Percentiles rank a stretch among this genome's conserved stretches.
phyloP scores from a whole-genome alignment of 208 protist species.

The Leishmania major region DNA sequence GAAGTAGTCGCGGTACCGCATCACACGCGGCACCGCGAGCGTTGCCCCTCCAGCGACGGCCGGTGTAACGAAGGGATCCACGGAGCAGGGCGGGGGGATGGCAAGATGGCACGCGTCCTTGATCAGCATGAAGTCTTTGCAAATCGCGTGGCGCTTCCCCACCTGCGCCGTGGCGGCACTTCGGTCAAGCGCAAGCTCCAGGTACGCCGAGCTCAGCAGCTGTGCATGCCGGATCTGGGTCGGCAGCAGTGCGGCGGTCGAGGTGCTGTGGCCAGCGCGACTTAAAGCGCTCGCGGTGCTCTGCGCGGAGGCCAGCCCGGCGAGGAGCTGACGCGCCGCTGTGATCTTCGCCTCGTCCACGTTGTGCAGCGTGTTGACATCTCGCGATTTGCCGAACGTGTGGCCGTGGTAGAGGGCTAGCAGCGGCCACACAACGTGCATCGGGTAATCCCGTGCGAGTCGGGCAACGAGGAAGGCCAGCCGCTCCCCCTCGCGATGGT shows the following conservation, averaged over 20 bases:
- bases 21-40: constrained; percentile 29
- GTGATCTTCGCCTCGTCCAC: constrained; percentile 31
- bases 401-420: constrained; percentile 72
- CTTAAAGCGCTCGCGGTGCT: not conserved
- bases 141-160: constrained; percentile 33
- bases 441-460: constrained; percentile 57
- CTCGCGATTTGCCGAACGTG: constrained; percentile 40
- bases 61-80: constrained; percentile 9
- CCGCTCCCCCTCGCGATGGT: constrained; percentile 14
- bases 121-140: constrained; percentile 40
- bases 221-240: constrained; percentile 48
- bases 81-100: constrained; percentile 52
- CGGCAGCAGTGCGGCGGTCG: not conserved
- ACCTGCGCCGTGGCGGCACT: constrained; percentile 13
- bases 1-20: constrained; percentile 69
- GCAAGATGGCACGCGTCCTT: constrained; percentile 30
- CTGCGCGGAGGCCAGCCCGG: not conserved
- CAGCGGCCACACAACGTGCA: constrained; percentile 70
- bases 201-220: constrained; percentile 72
- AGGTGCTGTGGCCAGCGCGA: not conserved
- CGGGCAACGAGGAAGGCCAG: constrained; percentile 50
- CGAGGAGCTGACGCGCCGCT: constrained; percentile 18
- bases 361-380: constrained; percentile 22
- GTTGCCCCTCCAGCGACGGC: not conserved
- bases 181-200: constrained; percentile 74